Conservation (phyloP, 2,329 filamentous ascomycete genomes). For the Trichoderma brevicompactum region DNA sequence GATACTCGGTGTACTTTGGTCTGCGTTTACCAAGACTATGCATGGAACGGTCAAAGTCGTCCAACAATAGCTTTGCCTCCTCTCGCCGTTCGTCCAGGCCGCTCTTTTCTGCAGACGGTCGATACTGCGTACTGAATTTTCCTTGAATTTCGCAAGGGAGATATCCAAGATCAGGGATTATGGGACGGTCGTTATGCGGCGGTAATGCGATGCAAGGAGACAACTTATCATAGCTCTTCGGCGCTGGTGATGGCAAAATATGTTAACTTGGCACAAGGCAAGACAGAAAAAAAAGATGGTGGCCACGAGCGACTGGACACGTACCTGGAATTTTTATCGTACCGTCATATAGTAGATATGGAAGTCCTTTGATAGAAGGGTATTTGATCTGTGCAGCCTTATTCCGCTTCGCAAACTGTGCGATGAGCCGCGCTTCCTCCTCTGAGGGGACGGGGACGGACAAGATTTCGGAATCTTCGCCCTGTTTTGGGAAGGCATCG, state of each 20-base stretch:
- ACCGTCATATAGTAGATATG: slow-evolving; percentile 45
- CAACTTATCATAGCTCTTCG: slow-evolving; percentile 53
- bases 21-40: slow-evolving; percentile 47
- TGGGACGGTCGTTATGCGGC: slow-evolving; percentile 44
- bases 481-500: slow-evolving; percentile 39
- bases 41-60: slow-evolving; percentile 50
- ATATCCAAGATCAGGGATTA: slow-evolving; percentile 47
- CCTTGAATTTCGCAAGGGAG: slow-evolving; percentile 53
- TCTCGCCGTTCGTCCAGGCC: slow-evolving; percentile 49
- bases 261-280: neutral
- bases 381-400: slow-evolving; percentile 46
- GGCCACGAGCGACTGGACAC: neutral
- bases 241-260: slow-evolving; percentile 33
- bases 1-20: slow-evolving; percentile 54
- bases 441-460: slow-evolving; percentile 39
- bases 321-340: slow-evolving; percentile 47
- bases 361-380: slow-evolving; percentile 46
- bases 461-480: slow-evolving; percentile 44
- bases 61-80: slow-evolving; percentile 47
- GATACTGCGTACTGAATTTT: slow-evolving; percentile 47
- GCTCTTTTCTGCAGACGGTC: slow-evolving; percentile 45
- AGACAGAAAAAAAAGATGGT: neutral
- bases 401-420: slow-evolving; percentile 45
- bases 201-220: slow-evolving; percentile 49
- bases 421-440: slow-evolving; percentile 44